Evolutionary conservation across 345 rosid genomes (phyloP), one percentile per base, ranked within the genome.

Genomic region (Lepidium africanum): DNA sequence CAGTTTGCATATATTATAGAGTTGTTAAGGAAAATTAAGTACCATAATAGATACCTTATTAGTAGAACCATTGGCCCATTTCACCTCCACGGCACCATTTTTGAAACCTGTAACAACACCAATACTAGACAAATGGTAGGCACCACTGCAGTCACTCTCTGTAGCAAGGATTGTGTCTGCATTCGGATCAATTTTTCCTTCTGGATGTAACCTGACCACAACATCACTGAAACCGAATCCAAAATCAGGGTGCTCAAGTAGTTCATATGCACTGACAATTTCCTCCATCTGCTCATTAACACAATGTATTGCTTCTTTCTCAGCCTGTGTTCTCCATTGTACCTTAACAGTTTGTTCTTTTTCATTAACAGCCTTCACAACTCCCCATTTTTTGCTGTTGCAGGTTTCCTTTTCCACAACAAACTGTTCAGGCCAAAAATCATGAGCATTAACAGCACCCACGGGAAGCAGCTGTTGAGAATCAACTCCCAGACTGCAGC

Each of bases 341-440:
- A 94, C 96, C 63, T 60, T 86, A 33, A 82, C 96, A 21, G 85
- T 89, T 53, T 80, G 87, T 67, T 91, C 99, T 72, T 87, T 91
- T 6, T 85, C 85, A 80, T 89, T 90, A 76, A 86, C 78, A 72
- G 74, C 67, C 58, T 23, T 69, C 50, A 94, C 89, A 63, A 85
- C 64, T 12, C 96, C 99, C 92, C 96, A 94, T 71, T 76, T 84
- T 66, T 67, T 75, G 42, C 80, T 71, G 39, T 65, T 62, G 41
- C 81, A 66, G 38, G 81, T 67, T 35, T 77, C 84, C 78, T 81
- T 86, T 69, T 87, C 92, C 40, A 83, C 70, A n/a, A 94, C 93
- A 70, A 86, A 89, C 76, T 94, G 99, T 15, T 83, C 85, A 1
- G 99, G 96, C 96, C 87, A 89, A 83, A 94, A 91, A 16, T 91